Conservation (phyloP, 1,284 basidiomycete species). For the Marasmius tenuissimus region DNA sequence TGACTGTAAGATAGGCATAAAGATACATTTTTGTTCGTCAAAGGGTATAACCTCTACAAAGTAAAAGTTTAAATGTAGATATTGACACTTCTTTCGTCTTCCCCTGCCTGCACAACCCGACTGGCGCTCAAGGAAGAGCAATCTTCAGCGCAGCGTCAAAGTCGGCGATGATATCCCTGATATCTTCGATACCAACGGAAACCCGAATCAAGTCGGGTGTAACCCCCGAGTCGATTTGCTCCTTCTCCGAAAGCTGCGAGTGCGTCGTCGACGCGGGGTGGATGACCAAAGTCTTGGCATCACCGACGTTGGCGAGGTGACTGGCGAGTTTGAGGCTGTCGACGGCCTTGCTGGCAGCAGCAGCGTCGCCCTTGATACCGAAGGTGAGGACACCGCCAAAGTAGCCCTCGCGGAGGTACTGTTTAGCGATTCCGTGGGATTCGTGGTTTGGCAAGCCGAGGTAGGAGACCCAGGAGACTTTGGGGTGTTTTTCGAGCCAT, state of each 20-base stretch:
- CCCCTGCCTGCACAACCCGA: too few relatives aligned
- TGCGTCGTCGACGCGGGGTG: constrained; percentile 87
- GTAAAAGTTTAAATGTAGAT: neutral
- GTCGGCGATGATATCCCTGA: constrained; percentile 84
- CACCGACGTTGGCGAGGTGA: constrained; percentile 77
- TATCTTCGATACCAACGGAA: constrained; percentile 80
- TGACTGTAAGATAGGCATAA: too few relatives aligned
- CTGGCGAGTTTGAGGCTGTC: constrained; percentile 77
- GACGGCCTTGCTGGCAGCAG: constrained; percentile 65
- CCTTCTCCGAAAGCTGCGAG: constrained; percentile 70
- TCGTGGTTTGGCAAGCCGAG: constrained; percentile 70
- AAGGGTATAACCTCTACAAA: too few relatives aligned
- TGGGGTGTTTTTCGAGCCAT: constrained; percentile 71
- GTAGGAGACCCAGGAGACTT: constrained; percentile 83
- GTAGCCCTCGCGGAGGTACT: constrained; percentile 53
- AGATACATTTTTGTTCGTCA: too few relatives aligned
- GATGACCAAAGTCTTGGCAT: constrained; percentile 83
- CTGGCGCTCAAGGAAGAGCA: constrained; percentile 16
- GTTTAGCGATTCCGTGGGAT: constrained; percentile 62
- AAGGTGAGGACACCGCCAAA: constrained; percentile 85
- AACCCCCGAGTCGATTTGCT: constrained; percentile 73
- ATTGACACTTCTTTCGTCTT: neutral
- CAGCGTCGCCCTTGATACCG: constrained; percentile 71
- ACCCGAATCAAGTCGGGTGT: constrained; percentile 79
- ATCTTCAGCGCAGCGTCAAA: constrained; percentile 63